phyloP scores from a whole-genome alignment of 805 yeast species.

The Candida dendrica region DNA sequence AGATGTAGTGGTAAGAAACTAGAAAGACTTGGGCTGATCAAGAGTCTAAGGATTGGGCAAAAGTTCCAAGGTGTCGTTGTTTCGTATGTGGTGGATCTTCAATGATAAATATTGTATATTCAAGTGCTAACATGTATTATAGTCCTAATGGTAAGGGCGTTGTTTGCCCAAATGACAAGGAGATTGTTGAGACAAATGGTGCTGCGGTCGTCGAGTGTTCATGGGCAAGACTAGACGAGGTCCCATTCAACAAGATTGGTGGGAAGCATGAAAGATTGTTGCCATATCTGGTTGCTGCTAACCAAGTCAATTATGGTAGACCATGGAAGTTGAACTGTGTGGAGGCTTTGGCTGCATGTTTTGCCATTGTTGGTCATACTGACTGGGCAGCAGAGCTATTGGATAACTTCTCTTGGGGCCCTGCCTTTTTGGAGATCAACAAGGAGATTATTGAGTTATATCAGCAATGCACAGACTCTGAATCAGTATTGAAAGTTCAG shows the following conservation, averaged over 20 bases:
- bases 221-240: constrained; percentile 96
- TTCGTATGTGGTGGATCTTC: constrained; percentile 31
- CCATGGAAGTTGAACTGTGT: constrained; percentile 97
- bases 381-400: constrained; percentile 84
- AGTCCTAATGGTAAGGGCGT: constrained; percentile 81
- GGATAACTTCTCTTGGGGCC: constrained; percentile 88
- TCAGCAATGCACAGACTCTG: constrained; percentile 74
- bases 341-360: constrained; percentile 95
- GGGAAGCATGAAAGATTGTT: constrained; percentile 80
- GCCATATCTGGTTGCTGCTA: constrained; percentile 93
- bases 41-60: constrained; percentile 80
- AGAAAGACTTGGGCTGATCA: constrained; percentile 80
- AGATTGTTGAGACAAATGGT: constrained; percentile 70
- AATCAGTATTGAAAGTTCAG: constrained; percentile 65
- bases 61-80: constrained; percentile 87
- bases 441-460: constrained; percentile 70
- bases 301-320: constrained; percentile 92
- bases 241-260: constrained; percentile 91
- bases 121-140: too few species aligned
- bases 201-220: constrained; percentile 99
- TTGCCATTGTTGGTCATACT: constrained; percentile 83
- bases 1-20: constrained; percentile 93
- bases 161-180: constrained; percentile 82
- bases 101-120: too few species aligned
- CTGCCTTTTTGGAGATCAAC: constrained; percentile 77